phyloP scores from a whole-genome alignment of 352 stramenopile genomes.

The Phytophthora chlamydospora region DNA sequence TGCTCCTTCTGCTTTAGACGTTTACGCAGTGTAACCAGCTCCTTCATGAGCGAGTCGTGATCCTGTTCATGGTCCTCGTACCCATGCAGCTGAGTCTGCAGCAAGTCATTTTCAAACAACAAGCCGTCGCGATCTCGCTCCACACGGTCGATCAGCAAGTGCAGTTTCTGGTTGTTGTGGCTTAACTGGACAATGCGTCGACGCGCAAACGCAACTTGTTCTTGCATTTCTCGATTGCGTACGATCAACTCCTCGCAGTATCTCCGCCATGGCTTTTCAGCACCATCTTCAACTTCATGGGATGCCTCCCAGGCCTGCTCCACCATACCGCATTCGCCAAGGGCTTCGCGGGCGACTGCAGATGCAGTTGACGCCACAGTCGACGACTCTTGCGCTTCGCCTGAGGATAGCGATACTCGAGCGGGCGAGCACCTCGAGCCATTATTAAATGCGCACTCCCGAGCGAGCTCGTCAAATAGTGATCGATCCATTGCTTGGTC shows the following conservation, averaged over 20 bases:
- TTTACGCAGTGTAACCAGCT: conserved; percentile 56
- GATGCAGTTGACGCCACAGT: conserved; percentile 21
- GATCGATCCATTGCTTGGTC: conserved; percentile 23
- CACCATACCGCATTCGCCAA: conserved; percentile 17
- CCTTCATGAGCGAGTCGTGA: conserved; percentile 71
- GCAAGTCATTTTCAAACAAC: conserved; percentile 82
- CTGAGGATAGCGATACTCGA: conserved; percentile 19
- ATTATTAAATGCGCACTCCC: conserved; percentile 9
- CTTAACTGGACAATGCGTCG: conserved; percentile 69
- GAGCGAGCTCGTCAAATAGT: conserved; percentile 24
- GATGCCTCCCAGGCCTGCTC: conserved; percentile 23
- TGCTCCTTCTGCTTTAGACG: conserved; percentile 44
- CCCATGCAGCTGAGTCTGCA: conserved; percentile 75
- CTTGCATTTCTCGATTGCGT: conserved; percentile 78
- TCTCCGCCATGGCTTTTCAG: conserved; percentile 63
- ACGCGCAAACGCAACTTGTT: conserved; percentile 70
- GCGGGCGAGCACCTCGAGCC: conserved; percentile 11
- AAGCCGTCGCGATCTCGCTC: conserved; percentile 84
- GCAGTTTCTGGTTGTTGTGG: conserved; percentile 85
- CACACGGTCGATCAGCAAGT: conserved; percentile 83
- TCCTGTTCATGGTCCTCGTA: conserved; percentile 72
- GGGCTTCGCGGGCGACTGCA: conserved; percentile 12
- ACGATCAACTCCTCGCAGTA: conserved; percentile 80
- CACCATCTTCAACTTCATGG: conserved; percentile 23
- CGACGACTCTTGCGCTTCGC: conserved; percentile 24